Percentiles rank a stretch among this genome's conserved stretches.
phyloP scores from a whole-genome alignment of 73 alveolate species.

The Tetrahymena elliotti region DNA sequence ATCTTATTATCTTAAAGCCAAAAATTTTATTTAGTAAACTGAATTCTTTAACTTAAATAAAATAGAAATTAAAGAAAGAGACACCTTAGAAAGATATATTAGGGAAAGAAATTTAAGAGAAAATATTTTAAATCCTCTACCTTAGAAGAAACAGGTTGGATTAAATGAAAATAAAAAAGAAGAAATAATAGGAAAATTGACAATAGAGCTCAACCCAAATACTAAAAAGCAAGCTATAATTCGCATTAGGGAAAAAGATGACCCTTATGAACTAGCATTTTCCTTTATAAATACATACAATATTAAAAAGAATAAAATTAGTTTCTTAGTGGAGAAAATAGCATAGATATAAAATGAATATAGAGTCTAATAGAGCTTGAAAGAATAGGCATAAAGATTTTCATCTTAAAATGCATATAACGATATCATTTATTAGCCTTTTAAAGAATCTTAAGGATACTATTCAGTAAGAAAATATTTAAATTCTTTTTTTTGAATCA shows the following conservation, averaged over 20 bases:
- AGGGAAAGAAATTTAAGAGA: neutral
- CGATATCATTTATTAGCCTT: neutral
- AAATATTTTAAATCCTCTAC: neutral
- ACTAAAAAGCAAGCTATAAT: neutral
- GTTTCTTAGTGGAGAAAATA: neutral
- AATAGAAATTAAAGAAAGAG: neutral
- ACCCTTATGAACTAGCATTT: neutral
- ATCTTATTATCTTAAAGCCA: too few species aligned
- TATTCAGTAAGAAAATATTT: neutral
- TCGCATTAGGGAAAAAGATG: neutral
- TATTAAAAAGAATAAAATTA: neutral
- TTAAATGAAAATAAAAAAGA: neutral
- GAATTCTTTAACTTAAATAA: neutral
- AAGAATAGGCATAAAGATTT: neutral
- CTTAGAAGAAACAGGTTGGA: neutral
- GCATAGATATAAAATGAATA: neutral
- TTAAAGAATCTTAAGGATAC: neutral
- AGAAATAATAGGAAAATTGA: neutral
- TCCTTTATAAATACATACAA: neutral
- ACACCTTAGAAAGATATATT: neutral
- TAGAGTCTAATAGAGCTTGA: neutral
- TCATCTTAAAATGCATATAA: neutral
- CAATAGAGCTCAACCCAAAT: neutral
- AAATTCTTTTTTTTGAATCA: neutral
- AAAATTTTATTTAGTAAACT: neutral